Conservation (phyloP, 257 asterid genomes). For the Plantago ovata region DNA sequence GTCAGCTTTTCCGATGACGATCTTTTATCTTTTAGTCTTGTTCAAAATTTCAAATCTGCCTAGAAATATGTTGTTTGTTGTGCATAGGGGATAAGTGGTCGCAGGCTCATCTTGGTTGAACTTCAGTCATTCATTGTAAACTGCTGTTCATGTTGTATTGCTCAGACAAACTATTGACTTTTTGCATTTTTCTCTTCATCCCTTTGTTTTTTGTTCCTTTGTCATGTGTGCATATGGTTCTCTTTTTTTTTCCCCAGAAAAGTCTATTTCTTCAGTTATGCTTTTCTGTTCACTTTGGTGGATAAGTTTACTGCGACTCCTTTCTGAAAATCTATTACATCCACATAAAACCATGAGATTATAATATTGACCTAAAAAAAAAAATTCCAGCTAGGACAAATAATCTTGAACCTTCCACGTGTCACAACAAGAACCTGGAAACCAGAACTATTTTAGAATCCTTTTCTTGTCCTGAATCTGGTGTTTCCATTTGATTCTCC, state of each 20-base stretch:
- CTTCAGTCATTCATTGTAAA: neutral
- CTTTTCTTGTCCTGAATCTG: neutral
- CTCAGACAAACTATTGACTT: too few species aligned
- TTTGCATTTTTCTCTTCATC: too few species aligned
- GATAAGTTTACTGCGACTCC: too few species aligned
- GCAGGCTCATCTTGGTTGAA: slow-evolving; percentile 23
- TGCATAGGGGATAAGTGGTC: slow-evolving; percentile 10
- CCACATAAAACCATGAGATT: slow-evolving; percentile 28
- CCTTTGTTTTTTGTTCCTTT: too few species aligned
- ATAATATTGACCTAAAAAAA: neutral
- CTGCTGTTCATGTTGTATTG: neutral
- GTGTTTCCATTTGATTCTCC: neutral
- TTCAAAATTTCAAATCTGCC: slow-evolving; percentile 11
- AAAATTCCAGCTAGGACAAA: slow-evolving; percentile 24
- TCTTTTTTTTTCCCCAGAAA: too few species aligned
- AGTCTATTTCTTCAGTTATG: neutral
- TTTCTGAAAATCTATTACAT: neutral
- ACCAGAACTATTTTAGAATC: slow-evolving; percentile 3
- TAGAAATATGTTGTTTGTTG: slow-evolving; percentile 11
- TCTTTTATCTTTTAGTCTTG: too few species aligned
- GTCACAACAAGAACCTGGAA: slow-evolving; percentile 34
- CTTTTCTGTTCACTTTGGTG: too few species aligned
- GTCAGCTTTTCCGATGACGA: too few species aligned
- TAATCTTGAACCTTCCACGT: slow-evolving; percentile 34
- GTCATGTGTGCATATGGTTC: neutral